These are phyloP conservation scores for Panicum virgatum DNA, from an alignment of 202 grass and related monocot genomes.

Conservation along the genomic window DNA sequence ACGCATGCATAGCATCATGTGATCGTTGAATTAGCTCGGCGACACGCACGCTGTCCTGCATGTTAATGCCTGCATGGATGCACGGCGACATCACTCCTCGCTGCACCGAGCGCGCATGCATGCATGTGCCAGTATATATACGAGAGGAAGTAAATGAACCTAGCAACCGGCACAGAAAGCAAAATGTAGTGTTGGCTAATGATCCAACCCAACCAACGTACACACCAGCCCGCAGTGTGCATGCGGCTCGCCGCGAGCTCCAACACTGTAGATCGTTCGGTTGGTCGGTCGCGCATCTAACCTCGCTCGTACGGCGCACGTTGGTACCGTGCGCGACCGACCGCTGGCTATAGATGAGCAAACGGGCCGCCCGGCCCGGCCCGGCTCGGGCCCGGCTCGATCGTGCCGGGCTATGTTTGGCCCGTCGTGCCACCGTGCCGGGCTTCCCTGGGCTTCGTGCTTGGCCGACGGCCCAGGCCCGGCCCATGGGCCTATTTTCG, in stretches of 20 bases:
- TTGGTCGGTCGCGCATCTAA: neutral
- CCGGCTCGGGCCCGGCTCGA: too few species aligned
- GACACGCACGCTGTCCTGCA: neutral
- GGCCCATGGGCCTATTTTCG: too few species aligned
- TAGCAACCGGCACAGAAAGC: neutral
- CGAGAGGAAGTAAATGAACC: neutral
- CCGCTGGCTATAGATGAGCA: too few species aligned
- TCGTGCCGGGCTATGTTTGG: too few species aligned
- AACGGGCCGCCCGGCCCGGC: too few species aligned
- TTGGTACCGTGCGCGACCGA: too few species aligned
- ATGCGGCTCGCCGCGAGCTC: neutral
- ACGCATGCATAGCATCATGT: too few species aligned
- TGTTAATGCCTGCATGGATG: neutral
- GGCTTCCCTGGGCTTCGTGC: too few species aligned
- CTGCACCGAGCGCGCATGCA: neutral
- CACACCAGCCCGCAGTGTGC: neutral
- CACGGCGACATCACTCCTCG: neutral
- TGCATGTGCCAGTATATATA: neutral
- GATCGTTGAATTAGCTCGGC: neutral
- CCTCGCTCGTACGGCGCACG: too few species aligned
- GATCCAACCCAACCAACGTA: neutral
- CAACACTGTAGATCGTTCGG: neutral
- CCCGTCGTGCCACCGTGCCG: too few species aligned
- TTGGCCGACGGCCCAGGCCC: too few species aligned
- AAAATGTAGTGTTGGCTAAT: neutral